Conservation (phyloP, 2,329 filamentous ascomycete genomes). For the Colletotrichum sp. region DNA sequence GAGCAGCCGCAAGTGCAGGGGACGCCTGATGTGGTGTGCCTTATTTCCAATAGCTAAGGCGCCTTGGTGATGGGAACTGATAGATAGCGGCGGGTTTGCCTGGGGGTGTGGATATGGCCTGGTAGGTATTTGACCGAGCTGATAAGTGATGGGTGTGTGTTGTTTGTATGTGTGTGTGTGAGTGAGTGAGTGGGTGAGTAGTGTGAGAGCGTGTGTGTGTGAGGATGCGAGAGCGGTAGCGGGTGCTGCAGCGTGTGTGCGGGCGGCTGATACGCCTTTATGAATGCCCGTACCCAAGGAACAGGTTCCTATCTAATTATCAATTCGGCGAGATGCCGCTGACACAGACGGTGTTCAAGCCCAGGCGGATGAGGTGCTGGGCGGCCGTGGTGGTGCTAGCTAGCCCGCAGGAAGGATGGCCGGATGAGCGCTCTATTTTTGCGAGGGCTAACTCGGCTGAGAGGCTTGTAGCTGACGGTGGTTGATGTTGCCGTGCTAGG, state of each 20-base stretch:
- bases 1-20: slow-evolving; percentile 15
- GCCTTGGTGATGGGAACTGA: slow-evolving; percentile 18
- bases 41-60: slow-evolving; percentile 17
- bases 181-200: not conserved
- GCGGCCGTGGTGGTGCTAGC: not conserved
- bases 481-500: not conserved
- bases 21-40: slow-evolving; percentile 20
- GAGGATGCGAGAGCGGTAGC: not conserved
- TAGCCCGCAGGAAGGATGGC: slow-evolving; percentile 4
- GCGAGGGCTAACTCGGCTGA: slow-evolving; percentile 6
- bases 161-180: not conserved
- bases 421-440: not conserved
- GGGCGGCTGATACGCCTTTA: not conserved
- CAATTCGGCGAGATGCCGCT: not conserved
- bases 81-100: slow-evolving; percentile 20
- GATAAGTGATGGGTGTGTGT: slow-evolving; percentile 16
- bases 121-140: slow-evolving; percentile 23
- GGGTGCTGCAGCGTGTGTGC: not conserved
- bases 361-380: not conserved
- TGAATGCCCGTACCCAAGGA: not conserved
- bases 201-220: not conserved
- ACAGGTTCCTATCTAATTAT: not conserved
- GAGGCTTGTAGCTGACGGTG: not conserved
- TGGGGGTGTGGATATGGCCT: slow-evolving; percentile 6
- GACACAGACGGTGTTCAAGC: not conserved